These are phyloP conservation scores for Macrolepiota albuminosa DNA, from an alignment of 768 basidiomycete genomes.

Conservation along the genomic window DNA sequence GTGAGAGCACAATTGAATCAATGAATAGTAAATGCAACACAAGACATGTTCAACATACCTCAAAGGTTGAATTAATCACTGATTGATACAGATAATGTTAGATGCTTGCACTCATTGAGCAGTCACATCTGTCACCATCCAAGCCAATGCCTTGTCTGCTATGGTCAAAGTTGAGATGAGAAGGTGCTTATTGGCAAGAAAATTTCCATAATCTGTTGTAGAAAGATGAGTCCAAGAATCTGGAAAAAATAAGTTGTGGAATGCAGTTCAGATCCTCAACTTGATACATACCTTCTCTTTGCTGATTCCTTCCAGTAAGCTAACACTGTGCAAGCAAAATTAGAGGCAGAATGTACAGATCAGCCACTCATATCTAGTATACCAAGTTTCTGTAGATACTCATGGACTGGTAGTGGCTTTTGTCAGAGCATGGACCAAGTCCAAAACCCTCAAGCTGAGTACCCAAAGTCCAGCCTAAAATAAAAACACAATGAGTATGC, in stretches of 20 bases:
- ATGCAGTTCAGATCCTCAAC: neutral
- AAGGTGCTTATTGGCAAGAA: conserved; percentile 92
- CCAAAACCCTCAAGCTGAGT: conserved; percentile 37
- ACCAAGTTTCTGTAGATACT: conserved; percentile 14
- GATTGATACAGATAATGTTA: too few species aligned
- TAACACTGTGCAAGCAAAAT: too few species aligned
- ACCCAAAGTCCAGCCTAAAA: conserved; percentile 47
- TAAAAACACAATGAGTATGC: neutral
- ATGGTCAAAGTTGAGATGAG: conserved; percentile 93
- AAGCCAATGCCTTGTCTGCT: conserved; percentile 71
- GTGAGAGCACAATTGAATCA: too few species aligned
- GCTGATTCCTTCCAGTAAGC: too few species aligned
- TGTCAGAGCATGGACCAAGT: conserved; percentile 49
- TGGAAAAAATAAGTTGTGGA: conserved; percentile 24
- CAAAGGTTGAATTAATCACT: too few species aligned
- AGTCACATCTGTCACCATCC: too few species aligned
- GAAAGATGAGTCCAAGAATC: conserved; percentile 95
- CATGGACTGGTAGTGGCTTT: conserved; percentile 51
- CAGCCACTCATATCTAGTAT: neutral
- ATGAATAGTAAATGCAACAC: too few species aligned
- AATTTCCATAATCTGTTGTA: conserved; percentile 97
- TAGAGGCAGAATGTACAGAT: neutral
- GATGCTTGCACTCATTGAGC: too few species aligned
- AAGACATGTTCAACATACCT: too few species aligned
- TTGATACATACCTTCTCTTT: conserved; percentile 58